A percentile compares a stretch with the other conserved stretches of the same genome.
phyloP scores from a whole-genome alignment of 495 filamentous ascomycete species.

The Neurospora sp. region DNA sequence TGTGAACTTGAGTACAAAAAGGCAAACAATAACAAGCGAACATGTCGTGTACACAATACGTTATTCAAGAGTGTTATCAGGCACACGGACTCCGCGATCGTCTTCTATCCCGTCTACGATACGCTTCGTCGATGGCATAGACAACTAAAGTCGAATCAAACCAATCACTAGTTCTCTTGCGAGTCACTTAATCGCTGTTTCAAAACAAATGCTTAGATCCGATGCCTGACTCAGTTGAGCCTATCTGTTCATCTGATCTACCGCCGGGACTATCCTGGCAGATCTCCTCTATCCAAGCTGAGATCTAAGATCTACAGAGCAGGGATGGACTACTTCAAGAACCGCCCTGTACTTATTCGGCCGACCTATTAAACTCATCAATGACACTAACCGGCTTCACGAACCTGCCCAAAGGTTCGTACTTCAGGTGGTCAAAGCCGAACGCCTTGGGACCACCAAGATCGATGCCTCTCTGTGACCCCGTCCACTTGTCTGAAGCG shows the following conservation, averaged over 20 bases:
- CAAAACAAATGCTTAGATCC: not conserved
- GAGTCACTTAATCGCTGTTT: not conserved
- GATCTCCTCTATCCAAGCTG: not conserved
- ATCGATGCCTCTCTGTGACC: conserved; percentile 36
- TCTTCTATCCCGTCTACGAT: not conserved
- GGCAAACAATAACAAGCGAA: not conserved
- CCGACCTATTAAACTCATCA: conserved; percentile 33
- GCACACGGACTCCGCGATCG: not conserved
- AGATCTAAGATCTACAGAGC: not conserved
- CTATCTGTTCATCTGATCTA: not conserved
- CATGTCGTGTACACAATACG: not conserved
- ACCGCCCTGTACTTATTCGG: too few species aligned
- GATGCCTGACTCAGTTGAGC: not conserved
- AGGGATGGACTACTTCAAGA: not conserved
- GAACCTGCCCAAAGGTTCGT: conserved; percentile 38
- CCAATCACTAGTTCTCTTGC: not conserved
- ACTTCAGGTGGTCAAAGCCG: conserved; percentile 39
- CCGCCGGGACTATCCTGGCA: not conserved
- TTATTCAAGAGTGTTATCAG: not conserved
- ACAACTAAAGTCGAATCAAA: not conserved
- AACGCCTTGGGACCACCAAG: conserved; percentile 44
- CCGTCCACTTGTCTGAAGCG: conserved; percentile 47
- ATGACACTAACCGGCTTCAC: conserved; percentile 42
- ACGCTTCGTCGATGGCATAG: not conserved
- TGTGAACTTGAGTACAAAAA: not conserved